Evolutionary conservation across 2,329 filamentous ascomycete genomes (phyloP).

Genomic region (Aspergillus proliferans): DNA sequence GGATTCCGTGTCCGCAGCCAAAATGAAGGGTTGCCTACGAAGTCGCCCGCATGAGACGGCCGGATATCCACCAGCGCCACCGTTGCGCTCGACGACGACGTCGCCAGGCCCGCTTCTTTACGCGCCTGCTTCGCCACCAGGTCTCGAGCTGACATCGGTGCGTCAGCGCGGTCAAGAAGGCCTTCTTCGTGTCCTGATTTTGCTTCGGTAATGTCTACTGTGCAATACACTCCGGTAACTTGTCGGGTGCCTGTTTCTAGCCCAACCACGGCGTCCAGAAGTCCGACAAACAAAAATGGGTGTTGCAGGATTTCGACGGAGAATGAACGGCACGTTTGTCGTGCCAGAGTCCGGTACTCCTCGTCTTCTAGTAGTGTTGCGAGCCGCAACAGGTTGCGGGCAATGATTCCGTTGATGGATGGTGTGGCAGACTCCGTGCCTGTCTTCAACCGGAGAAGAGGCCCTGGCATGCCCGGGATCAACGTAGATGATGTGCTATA

Average conservation of each 20-base stretch:
- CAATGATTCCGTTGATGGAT: constrained; percentile 81
- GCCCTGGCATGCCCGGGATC: constrained; percentile 54
- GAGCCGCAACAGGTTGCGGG: constrained; percentile 78
- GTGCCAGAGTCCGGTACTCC: constrained; percentile 58
- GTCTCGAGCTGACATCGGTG: constrained; percentile 22
- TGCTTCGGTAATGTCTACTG: constrained; percentile 12
- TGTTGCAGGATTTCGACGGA: constrained; percentile 89
- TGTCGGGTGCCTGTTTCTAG: constrained; percentile 63
- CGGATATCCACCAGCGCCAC: constrained; percentile 33
- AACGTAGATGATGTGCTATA: constrained; percentile 39
- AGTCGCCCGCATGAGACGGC: constrained; percentile 27
- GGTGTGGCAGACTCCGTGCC: constrained; percentile 92
- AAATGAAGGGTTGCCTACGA: constrained; percentile 28
- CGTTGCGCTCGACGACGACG: constrained; percentile 27
- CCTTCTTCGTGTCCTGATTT: constrained; percentile 10
- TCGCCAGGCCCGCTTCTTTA: constrained; percentile 25
- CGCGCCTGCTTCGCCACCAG: constrained; percentile 27
- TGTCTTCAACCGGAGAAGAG: constrained; percentile 80
- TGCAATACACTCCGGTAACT: constrained; percentile 50
- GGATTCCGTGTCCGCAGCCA: constrained; percentile 35
- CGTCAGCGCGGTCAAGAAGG: constrained; percentile 12
- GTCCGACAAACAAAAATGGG: constrained; percentile 79
- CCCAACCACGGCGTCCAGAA: constrained; percentile 70
- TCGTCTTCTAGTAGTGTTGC: constrained; percentile 62
- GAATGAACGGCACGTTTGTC: constrained; percentile 74